phyloP scores from a whole-genome alignment of 495 filamentous ascomycete species.

The Tuber magnatum region DNA sequence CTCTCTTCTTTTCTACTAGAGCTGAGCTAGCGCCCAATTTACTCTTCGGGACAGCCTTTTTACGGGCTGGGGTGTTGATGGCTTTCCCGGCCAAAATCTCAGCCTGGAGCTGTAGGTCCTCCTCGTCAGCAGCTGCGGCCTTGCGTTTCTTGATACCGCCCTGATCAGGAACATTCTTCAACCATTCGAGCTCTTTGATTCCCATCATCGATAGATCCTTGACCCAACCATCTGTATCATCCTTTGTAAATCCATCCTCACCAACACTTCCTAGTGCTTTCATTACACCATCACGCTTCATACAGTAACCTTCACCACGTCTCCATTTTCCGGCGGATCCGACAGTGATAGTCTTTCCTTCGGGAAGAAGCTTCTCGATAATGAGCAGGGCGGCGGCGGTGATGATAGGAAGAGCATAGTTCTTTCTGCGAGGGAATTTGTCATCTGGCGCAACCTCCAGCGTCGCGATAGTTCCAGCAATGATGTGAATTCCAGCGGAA shows the following conservation, averaged over 20 bases:
- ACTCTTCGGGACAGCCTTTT: slow-evolving; percentile 2
- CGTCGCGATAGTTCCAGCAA: slow-evolving; percentile 53
- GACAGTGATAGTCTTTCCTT: slow-evolving; percentile 29
- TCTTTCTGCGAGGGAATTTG: slow-evolving; percentile 3
- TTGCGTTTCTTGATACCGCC: slow-evolving; percentile 22
- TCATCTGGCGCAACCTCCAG: not conserved
- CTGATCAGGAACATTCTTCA: slow-evolving; percentile 28
- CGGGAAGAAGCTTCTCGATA: slow-evolving; percentile 35
- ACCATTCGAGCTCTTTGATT: slow-evolving; percentile 26
- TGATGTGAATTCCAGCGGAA: slow-evolving; percentile 52
- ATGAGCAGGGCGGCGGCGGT: slow-evolving; percentile 31
- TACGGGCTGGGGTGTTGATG: not conserved
- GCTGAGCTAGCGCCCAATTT: not conserved
- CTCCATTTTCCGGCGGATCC: slow-evolving; percentile 28
- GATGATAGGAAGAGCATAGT: slow-evolving; percentile 22
- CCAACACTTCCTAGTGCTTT: slow-evolving; percentile 21
- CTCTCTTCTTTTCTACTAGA: not conserved
- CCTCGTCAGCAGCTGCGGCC: slow-evolving; percentile 15
- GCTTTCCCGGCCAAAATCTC: slow-evolving; percentile 25
- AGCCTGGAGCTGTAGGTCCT: slow-evolving; percentile 21
- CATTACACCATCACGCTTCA: slow-evolving; percentile 38
- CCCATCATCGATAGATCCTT: slow-evolving; percentile 35
- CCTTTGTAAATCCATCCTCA: slow-evolving; percentile 31
- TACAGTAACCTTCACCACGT: slow-evolving; percentile 34
- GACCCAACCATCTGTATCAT: slow-evolving; percentile 35